A percentile compares a stretch with the other conserved stretches of the same genome.
Conservation (phyloP, 345 rosid species). For the Citropsis articulata region DNA sequence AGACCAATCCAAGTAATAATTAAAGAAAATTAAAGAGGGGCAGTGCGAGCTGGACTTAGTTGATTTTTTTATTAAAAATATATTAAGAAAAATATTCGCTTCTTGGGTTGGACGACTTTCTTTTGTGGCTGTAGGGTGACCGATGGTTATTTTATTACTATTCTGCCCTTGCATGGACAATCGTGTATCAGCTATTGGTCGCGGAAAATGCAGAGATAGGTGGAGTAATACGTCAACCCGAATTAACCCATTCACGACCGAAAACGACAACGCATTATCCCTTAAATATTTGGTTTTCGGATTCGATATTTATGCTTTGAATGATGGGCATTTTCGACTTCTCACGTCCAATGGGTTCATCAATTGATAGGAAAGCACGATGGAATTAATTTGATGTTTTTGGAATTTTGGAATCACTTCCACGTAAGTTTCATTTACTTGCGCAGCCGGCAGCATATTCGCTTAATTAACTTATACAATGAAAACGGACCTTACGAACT, state of each 20-base stretch:
- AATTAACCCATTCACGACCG: background rate
- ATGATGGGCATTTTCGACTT: constrained; percentile 10
- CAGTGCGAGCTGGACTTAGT: background rate
- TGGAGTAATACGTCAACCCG: constrained; percentile 10
- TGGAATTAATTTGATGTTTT: background rate
- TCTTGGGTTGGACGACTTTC: background rate
- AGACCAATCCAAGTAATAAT: background rate
- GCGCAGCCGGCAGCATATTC: background rate
- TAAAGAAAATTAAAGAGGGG: background rate
- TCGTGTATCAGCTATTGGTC: constrained; percentile 10
- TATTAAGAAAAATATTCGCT: background rate
- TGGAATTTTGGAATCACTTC: constrained; percentile 2
- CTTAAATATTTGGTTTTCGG: background rate
- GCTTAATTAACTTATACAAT: background rate
- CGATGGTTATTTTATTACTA: background rate
- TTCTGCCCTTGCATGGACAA: background rate
- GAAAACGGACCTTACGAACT: no score
- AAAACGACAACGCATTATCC: constrained; percentile 1
- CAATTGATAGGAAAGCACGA: background rate
- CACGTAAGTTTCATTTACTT: background rate
- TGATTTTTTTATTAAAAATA: background rate
- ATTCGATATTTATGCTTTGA: background rate
- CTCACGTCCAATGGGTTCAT: background rate
- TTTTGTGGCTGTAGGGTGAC: background rate
- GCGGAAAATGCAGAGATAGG: background rate